phyloP scores from a whole-genome alignment of 2,329 filamentous ascomycete species.

The Ascochyta koolunga region DNA sequence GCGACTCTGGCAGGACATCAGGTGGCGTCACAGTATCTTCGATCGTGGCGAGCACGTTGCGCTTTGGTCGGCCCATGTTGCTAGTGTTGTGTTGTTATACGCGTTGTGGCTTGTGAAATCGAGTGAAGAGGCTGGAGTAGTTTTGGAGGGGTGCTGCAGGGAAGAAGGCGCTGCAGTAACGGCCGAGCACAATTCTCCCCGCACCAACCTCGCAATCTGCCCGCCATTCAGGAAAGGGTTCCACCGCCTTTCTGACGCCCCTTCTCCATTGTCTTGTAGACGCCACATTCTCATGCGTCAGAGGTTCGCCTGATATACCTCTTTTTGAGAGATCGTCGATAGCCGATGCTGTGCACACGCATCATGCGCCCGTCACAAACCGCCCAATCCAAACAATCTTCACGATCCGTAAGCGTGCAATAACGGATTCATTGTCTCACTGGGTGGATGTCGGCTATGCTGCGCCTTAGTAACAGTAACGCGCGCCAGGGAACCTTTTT shows the following conservation, averaged over 20 bases:
- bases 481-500: constrained; percentile 6
- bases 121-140: not conserved
- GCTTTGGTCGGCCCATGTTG: constrained; percentile 75
- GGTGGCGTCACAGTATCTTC: constrained; percentile 72
- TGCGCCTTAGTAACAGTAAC: not conserved
- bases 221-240: constrained; percentile 13
- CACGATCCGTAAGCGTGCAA: not conserved
- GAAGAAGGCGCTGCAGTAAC: not conserved
- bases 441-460: constrained; percentile 16
- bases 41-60: constrained; percentile 77
- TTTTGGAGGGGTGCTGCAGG: constrained; percentile 15
- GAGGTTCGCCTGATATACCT: not conserved
- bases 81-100: not conserved
- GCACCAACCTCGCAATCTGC: not conserved
- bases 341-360: not conserved
- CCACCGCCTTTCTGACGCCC: constrained; percentile 10
- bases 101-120: constrained; percentile 5
- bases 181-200: constrained; percentile 18
- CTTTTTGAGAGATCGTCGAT: not conserved
- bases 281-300: not conserved
- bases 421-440: not conserved
- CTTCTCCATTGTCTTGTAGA: not conserved
- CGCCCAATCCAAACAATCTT: not conserved
- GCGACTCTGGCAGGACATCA: constrained; percentile 55
- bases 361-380: not conserved